Base-by-base conservation (phyloP, 2,329 filamentous ascomycete species). In the Verticillium dahliae region DNA sequence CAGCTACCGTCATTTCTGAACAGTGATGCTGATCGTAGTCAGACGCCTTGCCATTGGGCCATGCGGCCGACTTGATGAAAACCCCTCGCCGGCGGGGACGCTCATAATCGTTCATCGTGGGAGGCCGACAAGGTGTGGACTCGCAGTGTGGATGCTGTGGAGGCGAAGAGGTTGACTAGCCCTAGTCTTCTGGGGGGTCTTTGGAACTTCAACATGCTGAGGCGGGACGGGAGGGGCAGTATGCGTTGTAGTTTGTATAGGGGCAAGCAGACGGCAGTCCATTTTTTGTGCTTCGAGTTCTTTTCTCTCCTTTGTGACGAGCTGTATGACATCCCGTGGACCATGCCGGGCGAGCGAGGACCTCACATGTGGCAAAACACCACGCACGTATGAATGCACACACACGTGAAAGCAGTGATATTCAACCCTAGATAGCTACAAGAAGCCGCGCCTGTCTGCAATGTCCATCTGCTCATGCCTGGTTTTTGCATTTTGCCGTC, bases 31-130 rank as follows among this genome's bases (percentile, higher is more conserved):
- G 45, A 50, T 76, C 73, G 74, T 76, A 76, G 74, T 77, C 74
- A 76, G 73, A 76, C 74, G 74, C 73, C 74, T 75, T 77, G 74
- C 69, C 74, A 76, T 74, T 74, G 71, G 71, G 71, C 72, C 72
- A 76, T 35, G 55, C 55, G 55, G 55, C 55, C 55, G 45, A 22
- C 4, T 50, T 50, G 45, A 50, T 50, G 45, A 27, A 50, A 50
- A n/a, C 5, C 5, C 11, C n/a, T 4, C 9, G 7, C n/a, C 4
- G 45, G 18, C n/a, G n/a, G 7, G 7, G 45, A 7, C 11, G n/a
- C n/a, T 50, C 18, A 50, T 50, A 50, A 37, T 37, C 35, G 6
- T 37, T 27, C 27, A 27, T 27, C 27, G 27, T 27, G 27, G 27
- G 27, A 27, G 27, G 27, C 27, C 27, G 37, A 38, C 4, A 38